Percentiles rank a stretch among this genome's conserved stretches.
These are phyloP conservation scores for Microsporum audouinii DNA, from an alignment of 2,329 filamentous ascomycete species.

Conservation along the genomic window DNA sequence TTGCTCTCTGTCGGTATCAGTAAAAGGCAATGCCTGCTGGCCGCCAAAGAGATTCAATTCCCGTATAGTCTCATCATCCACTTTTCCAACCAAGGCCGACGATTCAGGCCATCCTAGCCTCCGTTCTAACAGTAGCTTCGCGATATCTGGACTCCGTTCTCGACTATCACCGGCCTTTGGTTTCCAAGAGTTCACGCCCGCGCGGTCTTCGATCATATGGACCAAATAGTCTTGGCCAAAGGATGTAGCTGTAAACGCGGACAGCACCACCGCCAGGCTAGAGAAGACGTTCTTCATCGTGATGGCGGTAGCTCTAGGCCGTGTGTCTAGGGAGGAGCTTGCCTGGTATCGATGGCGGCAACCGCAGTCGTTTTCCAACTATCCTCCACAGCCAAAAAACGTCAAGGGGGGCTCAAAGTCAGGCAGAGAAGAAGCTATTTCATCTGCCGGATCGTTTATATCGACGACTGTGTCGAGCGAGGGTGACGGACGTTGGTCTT, in stretches of 20 bases:
- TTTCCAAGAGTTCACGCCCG: slow-evolving; percentile 4
- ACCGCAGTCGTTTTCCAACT: neutral
- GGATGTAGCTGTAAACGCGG: slow-evolving; percentile 9
- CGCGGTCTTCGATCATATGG: slow-evolving; percentile 21
- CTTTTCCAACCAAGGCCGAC: slow-evolving; percentile 27
- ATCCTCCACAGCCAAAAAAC: neutral
- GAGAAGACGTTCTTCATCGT: slow-evolving; percentile 14
- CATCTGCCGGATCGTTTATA: neutral
- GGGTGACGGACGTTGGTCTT: too few relatives aligned
- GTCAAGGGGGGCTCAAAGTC: neutral
- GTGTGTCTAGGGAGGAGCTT: neutral
- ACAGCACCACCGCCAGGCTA: slow-evolving; percentile 9
- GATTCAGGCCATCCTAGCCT: slow-evolving; percentile 40
- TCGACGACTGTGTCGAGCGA: neutral
- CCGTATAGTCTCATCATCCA: slow-evolving; percentile 42
- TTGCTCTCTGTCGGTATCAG: slow-evolving; percentile 17
- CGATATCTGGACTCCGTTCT: slow-evolving; percentile 18
- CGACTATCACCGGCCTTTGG: slow-evolving; percentile 15
- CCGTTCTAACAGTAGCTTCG: slow-evolving; percentile 34
- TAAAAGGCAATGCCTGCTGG: slow-evolving; percentile 42
- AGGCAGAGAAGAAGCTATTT: neutral
- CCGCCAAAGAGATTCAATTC: slow-evolving; percentile 52
- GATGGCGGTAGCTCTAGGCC: neutral
- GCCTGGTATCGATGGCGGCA: neutral
- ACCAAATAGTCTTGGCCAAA: slow-evolving; percentile 22